A percentile compares a stretch with the other conserved stretches of the same genome.
Evolutionary conservation across 2,329 filamentous ascomycete species (phyloP).

Genomic region (Rhexocercosporidium sp.): DNA sequence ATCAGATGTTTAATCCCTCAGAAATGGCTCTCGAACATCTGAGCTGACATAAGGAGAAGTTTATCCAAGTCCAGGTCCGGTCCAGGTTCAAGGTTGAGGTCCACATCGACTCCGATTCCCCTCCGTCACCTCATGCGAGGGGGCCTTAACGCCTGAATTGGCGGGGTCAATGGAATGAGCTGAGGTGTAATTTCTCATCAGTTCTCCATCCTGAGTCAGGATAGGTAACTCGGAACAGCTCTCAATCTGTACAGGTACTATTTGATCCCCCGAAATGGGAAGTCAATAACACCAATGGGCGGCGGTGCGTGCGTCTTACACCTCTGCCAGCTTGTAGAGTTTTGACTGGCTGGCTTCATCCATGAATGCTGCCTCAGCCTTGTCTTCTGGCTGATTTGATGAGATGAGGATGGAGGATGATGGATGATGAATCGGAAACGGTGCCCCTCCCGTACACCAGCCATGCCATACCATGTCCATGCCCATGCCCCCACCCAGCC

Average conservation of each 20-base stretch:
- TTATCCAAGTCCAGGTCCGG: too few relatives aligned
- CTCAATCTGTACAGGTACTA: too few relatives aligned
- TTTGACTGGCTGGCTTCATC: background rate
- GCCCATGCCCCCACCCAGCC: background rate
- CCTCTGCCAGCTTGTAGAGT: background rate
- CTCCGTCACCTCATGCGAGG: background rate
- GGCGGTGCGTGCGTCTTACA: background rate
- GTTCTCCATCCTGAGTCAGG: background rate
- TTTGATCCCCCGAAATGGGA: background rate
- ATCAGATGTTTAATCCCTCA: background rate
- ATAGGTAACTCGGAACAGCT: background rate
- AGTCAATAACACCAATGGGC: background rate
- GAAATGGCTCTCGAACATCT: background rate
- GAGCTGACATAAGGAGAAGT: slow-evolving; percentile 12
- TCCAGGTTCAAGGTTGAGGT: background rate
- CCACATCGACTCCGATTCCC: background rate
- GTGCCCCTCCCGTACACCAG: background rate
- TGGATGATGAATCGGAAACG: slow-evolving; percentile 10
- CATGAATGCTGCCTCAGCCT: background rate
- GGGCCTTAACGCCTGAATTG: slow-evolving; percentile 8
- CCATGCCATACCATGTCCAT: too few relatives aligned
- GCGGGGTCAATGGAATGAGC: background rate
- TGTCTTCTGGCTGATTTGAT: background rate
- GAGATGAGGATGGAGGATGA: background rate
- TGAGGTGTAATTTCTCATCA: background rate